These are phyloP conservation scores for Arabidopsis thaliana DNA, from an alignment of 345 rosid species.

Conservation along the genomic window TAIR10.1 NC_003071.7:7445001-7445500, in stretches of 20 bases:
- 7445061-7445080: constrained; percentile 26
- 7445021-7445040: constrained; percentile 59
- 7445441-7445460: constrained; percentile 75
- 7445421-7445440: constrained; percentile 66
- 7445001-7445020: constrained; percentile 69
- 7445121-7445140: constrained; percentile 86
- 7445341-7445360: constrained; percentile 89
- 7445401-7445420: constrained; percentile 74
- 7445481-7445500: constrained; percentile 41
- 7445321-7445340: constrained; percentile 93
- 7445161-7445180: constrained; percentile 47
- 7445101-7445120: constrained; percentile 58
- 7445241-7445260: constrained; percentile 11
- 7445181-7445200: constrained; percentile 41
- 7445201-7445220: constrained; percentile 33
- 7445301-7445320: constrained; percentile 75
- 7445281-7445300: constrained; percentile 60
- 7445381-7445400: constrained; percentile 44
- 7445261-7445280: constrained; percentile 40
- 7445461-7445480: constrained; percentile 53
- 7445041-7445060: constrained; percentile 45
- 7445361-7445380: constrained; percentile 68
- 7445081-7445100: constrained; percentile 41
- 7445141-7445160: constrained; percentile 60
- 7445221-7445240: constrained; percentile 13